Evolutionary conservation across 495 filamentous ascomycete genomes (phyloP).

Genomic region (Aspergillus biplanus): DNA sequence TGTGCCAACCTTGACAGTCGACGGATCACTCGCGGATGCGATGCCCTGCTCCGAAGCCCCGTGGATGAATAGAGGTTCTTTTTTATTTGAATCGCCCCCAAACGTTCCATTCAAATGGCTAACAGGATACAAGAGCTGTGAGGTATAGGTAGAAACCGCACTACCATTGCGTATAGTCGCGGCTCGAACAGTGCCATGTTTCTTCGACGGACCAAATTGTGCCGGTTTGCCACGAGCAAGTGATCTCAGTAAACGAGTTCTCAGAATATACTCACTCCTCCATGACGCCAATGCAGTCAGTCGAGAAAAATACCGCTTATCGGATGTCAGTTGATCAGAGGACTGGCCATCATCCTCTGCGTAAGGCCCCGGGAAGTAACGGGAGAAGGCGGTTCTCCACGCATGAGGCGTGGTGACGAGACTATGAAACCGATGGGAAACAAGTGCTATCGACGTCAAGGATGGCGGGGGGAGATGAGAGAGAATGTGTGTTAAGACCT

Average conservation of each 20-base stretch:
- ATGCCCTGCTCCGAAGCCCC: slow-evolving; percentile 75
- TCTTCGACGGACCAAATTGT: slow-evolving; percentile 56
- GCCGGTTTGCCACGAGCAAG: slow-evolving; percentile 76
- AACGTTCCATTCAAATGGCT: slow-evolving; percentile 79
- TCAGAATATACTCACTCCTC: slow-evolving; percentile 88
- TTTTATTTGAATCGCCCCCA: slow-evolving; percentile 61
- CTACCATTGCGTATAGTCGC: slow-evolving; percentile 55
- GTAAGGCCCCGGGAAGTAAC: slow-evolving; percentile 80
- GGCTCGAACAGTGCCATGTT: slow-evolving; percentile 49
- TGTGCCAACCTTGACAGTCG: slow-evolving; percentile 74
- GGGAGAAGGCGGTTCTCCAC: slow-evolving; percentile 86
- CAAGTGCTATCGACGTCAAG: slow-evolving; percentile 73
- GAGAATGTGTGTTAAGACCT: slow-evolving; percentile 89
- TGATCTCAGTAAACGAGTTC: slow-evolving; percentile 82
- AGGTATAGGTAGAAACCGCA: slow-evolving; percentile 76
- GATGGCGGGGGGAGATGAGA: slow-evolving; percentile 84
- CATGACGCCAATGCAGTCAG: slow-evolving; percentile 81
- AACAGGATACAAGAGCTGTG: slow-evolving; percentile 72
- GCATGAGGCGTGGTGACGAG: slow-evolving; percentile 87
- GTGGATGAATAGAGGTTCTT: slow-evolving; percentile 76
- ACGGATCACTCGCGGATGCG: slow-evolving; percentile 75
- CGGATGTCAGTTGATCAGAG: slow-evolving; percentile 58
- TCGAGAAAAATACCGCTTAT: slow-evolving; percentile 76
- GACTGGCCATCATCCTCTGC: slow-evolving; percentile 39
- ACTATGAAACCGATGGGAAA: slow-evolving; percentile 81